phyloP scores from a whole-genome alignment of 306 rosid genomes.

The Castanea crenata region DNA sequence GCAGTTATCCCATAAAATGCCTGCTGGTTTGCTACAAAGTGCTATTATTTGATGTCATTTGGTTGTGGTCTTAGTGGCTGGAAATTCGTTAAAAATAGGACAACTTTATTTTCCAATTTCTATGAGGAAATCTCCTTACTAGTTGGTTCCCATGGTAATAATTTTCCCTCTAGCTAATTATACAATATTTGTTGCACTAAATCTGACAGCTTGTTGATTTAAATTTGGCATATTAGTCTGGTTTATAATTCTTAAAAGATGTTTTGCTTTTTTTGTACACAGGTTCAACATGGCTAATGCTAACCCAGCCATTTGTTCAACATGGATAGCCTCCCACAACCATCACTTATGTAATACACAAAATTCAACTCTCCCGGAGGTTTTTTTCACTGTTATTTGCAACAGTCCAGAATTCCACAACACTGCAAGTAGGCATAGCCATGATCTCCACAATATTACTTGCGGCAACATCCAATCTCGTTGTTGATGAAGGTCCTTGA shows the following conservation, averaged over 20 bases:
- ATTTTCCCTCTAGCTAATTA: not conserved
- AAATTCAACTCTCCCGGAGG: slow-evolving; percentile 95
- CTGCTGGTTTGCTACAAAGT: not conserved
- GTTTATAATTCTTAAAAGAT: not conserved
- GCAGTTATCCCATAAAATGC: not conserved
- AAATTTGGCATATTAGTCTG: not conserved
- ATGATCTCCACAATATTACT: too few relatives aligned
- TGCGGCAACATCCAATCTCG: too few relatives aligned
- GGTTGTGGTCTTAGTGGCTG: not conserved
- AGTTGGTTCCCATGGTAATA: not conserved
- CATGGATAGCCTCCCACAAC: slow-evolving; percentile 90
- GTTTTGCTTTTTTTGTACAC: slow-evolving; percentile 14
- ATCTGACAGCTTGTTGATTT: not conserved
- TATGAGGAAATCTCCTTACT: not conserved
- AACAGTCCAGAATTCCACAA: slow-evolving; percentile 65
- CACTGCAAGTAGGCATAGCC: slow-evolving; percentile 38
- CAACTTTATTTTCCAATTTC: not conserved
- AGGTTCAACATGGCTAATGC: slow-evolving; percentile 87
- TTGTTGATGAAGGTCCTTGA: slow-evolving; percentile 20
- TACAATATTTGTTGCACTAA: not conserved
- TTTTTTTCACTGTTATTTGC: slow-evolving; percentile 86
- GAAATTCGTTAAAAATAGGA: not conserved
- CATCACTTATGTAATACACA: slow-evolving; percentile 80
- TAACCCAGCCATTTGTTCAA: slow-evolving; percentile 71
- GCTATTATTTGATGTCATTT: not conserved